phyloP scores from a whole-genome alignment of 257 asterid genomes.

The Lycium ferocissimum region DNA sequence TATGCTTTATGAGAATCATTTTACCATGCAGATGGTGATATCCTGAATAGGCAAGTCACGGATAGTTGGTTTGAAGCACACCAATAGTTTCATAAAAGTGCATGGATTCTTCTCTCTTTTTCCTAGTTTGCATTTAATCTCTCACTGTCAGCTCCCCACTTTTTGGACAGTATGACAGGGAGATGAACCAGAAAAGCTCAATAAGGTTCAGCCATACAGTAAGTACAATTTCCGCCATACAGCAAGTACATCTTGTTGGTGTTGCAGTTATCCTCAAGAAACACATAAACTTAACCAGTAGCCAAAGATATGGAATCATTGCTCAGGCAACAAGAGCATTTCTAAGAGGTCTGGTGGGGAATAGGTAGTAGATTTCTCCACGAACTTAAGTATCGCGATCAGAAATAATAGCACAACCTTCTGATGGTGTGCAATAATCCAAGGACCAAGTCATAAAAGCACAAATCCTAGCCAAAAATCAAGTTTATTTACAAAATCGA shows the following conservation, averaged over 20 bases:
- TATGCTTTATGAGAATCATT: constrained; percentile 11
- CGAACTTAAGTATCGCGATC: neutral
- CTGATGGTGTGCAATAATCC: neutral
- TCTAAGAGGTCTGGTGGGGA: neutral
- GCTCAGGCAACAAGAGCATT: neutral
- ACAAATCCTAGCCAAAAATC: neutral
- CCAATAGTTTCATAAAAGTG: neutral
- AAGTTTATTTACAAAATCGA: neutral
- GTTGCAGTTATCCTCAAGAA: neutral
- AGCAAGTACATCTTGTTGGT: neutral
- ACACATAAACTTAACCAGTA: neutral
- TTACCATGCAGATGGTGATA: constrained; percentile 16
- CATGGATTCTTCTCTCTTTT: neutral
- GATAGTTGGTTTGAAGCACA: neutral
- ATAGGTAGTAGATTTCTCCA: neutral
- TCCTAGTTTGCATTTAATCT: neutral
- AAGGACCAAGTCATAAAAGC: neutral
- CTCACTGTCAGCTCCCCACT: neutral
- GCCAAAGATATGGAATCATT: neutral
- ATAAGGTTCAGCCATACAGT: neutral
- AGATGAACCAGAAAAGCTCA: constrained; percentile 5
- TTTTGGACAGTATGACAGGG: neutral
- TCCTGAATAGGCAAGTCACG: neutral
- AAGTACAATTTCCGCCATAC: neutral
- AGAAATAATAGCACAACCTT: constrained; percentile 10